Evolutionary conservation across 73 alveolate species (phyloP), one percentile per base, ranked within the genome.

Genomic region (Urostyla sp.): DNA sequence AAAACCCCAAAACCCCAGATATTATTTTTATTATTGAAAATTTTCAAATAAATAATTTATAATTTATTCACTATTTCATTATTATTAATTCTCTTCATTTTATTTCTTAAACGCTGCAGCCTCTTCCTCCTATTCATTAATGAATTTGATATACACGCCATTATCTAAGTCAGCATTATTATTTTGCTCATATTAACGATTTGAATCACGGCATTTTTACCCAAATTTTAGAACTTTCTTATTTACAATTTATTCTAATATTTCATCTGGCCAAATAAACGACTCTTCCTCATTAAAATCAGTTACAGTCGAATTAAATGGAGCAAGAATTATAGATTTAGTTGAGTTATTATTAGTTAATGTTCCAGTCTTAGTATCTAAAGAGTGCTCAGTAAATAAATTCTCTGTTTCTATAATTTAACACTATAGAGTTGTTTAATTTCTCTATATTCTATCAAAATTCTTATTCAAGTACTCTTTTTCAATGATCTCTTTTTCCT

Each of bases 81-180:
- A n/a, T n/a, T n/a, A n/a, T n/a, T n/a, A n/a, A 55, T 40, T 40
- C 52, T 11, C 52, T 46, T 23, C 28, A 18, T 7, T 55, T 55
- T 55, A 40, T 46, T 23, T 55, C 72, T 8, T 55, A 13, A n/a
- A n/a, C n/a, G 18, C 72, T 6, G 13, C 37, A 50, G 31, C 63
- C 13, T 13, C 63, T 20, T 8, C 49, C 3, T 18, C 48, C n/a
- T 55, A 24, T 7, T 75, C 87, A 11, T 55, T 59, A 5, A 45
- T 78, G 31, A 75, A 56, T 20, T 75, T 75, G 45, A 56, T 75
- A 30, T 75, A 75, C n/a, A 90, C 78, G 37, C 96, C 96, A 63
- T 90, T 90, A 60, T 90, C 96, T 49, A 90, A 73, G 61, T 90
- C 96, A 3, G 90, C 93, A 67, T 90, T 90, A 67, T 90, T 90